Base-by-base conservation (phyloP, 345 rosid genomes). In the Cardiospermum halicacabum region DNA sequence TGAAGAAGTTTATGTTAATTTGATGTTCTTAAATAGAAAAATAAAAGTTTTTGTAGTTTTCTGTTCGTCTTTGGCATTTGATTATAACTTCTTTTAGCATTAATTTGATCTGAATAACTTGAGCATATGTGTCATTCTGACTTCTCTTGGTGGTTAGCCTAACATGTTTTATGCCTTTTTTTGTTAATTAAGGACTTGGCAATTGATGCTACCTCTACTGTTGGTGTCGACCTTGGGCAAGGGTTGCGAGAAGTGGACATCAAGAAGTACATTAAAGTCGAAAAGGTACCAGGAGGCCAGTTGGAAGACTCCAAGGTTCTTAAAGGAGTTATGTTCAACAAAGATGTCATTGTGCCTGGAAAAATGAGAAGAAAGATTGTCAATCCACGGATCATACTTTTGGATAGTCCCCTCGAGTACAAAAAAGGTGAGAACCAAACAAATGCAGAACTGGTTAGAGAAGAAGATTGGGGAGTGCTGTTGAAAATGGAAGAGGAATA, bases 341-440 rank as follows among this genome's bases (percentile, higher is more conserved):
- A 93, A 74, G 98, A 90, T 67, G 94, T 93, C 56, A 89, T 93
- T 58, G 90, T 89, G 54, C 98, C 98, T 22, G 97, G 96, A 7
- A 93, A 93, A 82, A 90, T 93, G 98, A 93, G 81, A 74, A 82
- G 98, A 73, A 93, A 86, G 86, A 90, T 93, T 32, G 74, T 79
- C 58, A 82, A 84, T 26, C 98, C 98, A 1, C 90, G 96, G 5
- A 70, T 93, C 67, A 84, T 90, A 58, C 97, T 93, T 69, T 94
- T 93, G 53, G 97, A 93, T 63, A 85, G 83, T 49, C 97, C 98
- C n/a, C 85, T 93, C 36, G 98, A 93, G 82, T 90, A 93, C 84
- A 93, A 93, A 80, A 93, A 93, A 69, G 98, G 98, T 13, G 98
- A 93, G 84, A 93, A 88, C 81, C 98, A 93, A 74, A 93, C 98